phyloP scores from a whole-genome alignment of 2,329 filamentous ascomycete species.

The Ophiostoma piceae region DNA sequence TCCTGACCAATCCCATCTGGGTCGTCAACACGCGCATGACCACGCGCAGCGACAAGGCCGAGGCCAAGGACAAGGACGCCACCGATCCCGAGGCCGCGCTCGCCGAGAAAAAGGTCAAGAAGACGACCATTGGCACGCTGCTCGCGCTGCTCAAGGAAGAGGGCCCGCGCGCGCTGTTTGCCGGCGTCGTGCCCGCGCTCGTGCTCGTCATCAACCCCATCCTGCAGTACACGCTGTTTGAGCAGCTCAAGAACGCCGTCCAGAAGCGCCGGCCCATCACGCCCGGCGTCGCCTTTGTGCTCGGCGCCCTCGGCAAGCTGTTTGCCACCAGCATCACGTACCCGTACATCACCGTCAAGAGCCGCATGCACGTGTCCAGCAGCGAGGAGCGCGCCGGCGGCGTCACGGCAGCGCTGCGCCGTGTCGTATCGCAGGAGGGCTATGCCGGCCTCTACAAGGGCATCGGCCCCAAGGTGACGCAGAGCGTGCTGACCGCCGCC shows the following conservation, averaged over 20 bases:
- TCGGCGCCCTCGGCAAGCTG: conserved; percentile 90
- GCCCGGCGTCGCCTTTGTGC: conserved; percentile 78
- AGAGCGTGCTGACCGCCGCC: conserved; percentile 92
- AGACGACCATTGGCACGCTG: conserved; percentile 70
- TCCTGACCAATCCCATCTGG: conserved; percentile 98
- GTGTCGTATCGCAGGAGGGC: conserved; percentile 84
- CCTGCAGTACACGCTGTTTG: conserved; percentile 96
- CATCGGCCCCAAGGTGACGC: conserved; percentile 94
- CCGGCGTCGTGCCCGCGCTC: conserved; percentile 86
- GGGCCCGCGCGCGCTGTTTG: conserved; percentile 77
- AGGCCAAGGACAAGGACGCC: conserved; percentile 20
- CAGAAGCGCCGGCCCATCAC: conserved; percentile 63
- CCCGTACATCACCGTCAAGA: conserved; percentile 98
- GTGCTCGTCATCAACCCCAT: conserved; percentile 97
- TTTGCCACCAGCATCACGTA: conserved; percentile 92
- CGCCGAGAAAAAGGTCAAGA: conserved; percentile 48
- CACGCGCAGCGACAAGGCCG: conserved; percentile 49
- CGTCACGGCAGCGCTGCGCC: conserved; percentile 69
- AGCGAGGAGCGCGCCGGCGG: conserved; percentile 56
- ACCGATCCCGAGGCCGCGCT: conserved; percentile 29
- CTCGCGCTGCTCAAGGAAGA: conserved; percentile 76
- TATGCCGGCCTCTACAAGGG: conserved; percentile 89
- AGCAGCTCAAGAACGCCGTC: conserved; percentile 89
- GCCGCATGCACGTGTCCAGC: conserved; percentile 82
- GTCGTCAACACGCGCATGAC: conserved; percentile 99